These are phyloP conservation scores for Benincasa hispida DNA, from an alignment of 306 rosid genomes.

Conservation along the genomic window DNA sequence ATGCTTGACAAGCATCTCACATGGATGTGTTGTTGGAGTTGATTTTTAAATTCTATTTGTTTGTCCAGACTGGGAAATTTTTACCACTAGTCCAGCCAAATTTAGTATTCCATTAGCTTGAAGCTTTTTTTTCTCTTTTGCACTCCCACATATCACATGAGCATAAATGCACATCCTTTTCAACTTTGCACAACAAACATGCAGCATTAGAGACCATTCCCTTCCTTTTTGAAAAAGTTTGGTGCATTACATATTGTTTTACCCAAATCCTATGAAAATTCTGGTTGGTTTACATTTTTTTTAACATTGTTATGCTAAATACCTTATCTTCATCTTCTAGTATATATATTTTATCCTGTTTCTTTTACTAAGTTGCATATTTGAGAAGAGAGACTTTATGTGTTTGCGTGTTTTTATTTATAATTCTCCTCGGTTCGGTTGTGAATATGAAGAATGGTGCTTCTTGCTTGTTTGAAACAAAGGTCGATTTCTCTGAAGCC, in stretches of 20 bases:
- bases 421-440: not conserved
- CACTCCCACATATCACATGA: conserved; percentile 31
- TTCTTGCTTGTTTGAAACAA: conserved; percentile 31
- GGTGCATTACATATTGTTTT: conserved; percentile 11
- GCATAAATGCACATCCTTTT: conserved; percentile 39
- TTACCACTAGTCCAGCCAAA: conserved; percentile 15
- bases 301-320: not conserved
- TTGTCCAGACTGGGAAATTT: conserved; percentile 18
- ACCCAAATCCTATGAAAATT: not conserved
- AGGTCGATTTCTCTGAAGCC: not conserved
- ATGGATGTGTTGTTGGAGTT: conserved; percentile 37
- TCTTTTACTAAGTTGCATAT: not conserved
- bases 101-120: conserved; percentile 9
- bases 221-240: conserved; percentile 14
- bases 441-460: conserved; percentile 34
- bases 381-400: not conserved
- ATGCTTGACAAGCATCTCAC: conserved; percentile 26
- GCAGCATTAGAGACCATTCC: conserved; percentile 18
- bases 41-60: conserved; percentile 38
- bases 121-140: not conserved
- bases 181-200: conserved; percentile 13
- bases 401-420: not conserved
- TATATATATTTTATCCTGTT: not conserved
- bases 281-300: not conserved
- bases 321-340: not conserved